Conservation (phyloP, 257 asterid species). For the Salvia splendens region DNA sequence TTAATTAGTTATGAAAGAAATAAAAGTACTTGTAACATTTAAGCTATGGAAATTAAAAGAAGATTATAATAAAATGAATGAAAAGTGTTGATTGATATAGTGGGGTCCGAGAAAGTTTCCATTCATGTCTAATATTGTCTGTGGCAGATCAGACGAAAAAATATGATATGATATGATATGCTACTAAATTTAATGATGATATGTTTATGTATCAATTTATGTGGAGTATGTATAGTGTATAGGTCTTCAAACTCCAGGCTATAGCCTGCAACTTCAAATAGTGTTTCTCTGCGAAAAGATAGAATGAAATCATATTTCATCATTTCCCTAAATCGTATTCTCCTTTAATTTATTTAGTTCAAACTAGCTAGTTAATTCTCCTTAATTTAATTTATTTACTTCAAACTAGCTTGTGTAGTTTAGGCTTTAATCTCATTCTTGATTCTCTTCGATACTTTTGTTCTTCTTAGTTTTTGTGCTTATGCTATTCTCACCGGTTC, state of each 20-base stretch:
- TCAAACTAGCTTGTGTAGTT: no score
- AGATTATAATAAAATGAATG: no score
- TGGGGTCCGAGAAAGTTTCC: conserved; percentile 48
- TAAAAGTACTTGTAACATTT: no score
- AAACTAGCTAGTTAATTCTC: no score
- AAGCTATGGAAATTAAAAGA: no score
- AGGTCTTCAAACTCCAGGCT: conserved; percentile 34
- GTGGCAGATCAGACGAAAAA: conserved; percentile 26
- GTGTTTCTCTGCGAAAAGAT: conserved; percentile 51
- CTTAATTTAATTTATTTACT: no score
- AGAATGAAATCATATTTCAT: conserved; percentile 38
- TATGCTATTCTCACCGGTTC: no score
- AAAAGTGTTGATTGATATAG: conserved; percentile 4
- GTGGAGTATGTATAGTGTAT: background rate
- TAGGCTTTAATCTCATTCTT: no score
- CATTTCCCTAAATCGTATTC: conserved; percentile 26
- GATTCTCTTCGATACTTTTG: no score
- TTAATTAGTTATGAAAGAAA: no score
- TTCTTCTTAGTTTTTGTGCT: no score
- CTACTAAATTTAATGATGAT: conserved; percentile 2
- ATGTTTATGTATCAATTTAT: background rate
- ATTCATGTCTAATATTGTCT: conserved; percentile 48
- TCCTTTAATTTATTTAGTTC: no score
- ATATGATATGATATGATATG: conserved; percentile 19
- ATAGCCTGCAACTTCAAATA: background rate